A percentile compares a stretch with the other conserved stretches of the same genome.
phyloP scores from a whole-genome alignment of 805 yeast species.

The Candida pseudofarinosa region DNA sequence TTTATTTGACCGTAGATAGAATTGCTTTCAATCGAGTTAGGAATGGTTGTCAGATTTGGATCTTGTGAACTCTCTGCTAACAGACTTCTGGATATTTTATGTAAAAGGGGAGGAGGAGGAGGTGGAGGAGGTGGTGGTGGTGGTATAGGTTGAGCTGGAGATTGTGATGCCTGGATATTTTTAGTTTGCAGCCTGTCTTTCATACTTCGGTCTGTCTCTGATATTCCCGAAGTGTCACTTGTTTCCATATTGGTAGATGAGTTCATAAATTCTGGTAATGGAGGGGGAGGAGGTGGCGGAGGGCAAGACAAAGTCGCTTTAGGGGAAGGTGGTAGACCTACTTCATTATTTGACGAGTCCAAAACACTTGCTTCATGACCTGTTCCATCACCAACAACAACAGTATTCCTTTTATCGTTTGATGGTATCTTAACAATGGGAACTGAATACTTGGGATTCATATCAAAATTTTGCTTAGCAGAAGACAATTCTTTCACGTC shows the following conservation, averaged over 20 bases:
- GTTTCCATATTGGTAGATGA: neutral
- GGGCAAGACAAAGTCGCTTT: neutral
- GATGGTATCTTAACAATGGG: neutral
- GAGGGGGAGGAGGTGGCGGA: slow-evolving; percentile 12
- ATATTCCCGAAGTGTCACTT: neutral
- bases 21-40: neutral
- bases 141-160: slow-evolving; percentile 12
- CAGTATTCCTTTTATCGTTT: neutral
- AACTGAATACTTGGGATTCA: neutral
- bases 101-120: slow-evolving; percentile 9
- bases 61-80: neutral
- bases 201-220: neutral
- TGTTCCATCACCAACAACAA: neutral
- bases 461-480: neutral
- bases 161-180: too few species aligned
- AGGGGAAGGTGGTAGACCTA: too few species aligned
- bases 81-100: neutral
- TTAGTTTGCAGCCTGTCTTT: neutral
- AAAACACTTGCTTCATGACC: neutral
- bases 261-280: slow-evolving; percentile 9
- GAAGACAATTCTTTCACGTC: neutral
- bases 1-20: neutral
- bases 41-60: neutral
- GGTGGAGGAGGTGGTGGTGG: slow-evolving; percentile 20
- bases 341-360: neutral